Evolutionary conservation across 805 yeast species (phyloP).

Genomic region (Saccharomyces cerevisiae): DNA sequence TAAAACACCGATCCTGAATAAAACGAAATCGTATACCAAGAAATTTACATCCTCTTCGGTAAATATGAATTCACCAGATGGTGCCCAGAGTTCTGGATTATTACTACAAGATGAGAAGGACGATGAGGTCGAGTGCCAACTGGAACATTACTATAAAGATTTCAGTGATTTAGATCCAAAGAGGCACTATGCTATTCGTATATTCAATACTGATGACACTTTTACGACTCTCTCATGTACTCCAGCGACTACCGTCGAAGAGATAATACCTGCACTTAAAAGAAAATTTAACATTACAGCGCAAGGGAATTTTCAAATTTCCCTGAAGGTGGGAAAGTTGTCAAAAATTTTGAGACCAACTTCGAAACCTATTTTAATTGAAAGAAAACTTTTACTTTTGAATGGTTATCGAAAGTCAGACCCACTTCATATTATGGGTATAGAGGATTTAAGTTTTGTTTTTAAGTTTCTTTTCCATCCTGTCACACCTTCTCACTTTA

Average conservation of each 20-base stretch:
- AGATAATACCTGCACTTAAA: slow-evolving; percentile 60
- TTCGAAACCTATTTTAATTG: slow-evolving; percentile 73
- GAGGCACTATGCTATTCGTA: slow-evolving; percentile 43
- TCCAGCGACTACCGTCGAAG: slow-evolving; percentile 67
- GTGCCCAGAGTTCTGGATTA: not conserved
- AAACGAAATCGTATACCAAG: not conserved
- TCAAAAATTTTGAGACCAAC: slow-evolving; percentile 63
- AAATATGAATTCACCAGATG: not conserved
- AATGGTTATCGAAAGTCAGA: slow-evolving; percentile 80
- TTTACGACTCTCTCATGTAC: slow-evolving; percentile 74
- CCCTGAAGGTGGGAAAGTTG: slow-evolving; percentile 66
- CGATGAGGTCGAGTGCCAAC: slow-evolving; percentile 33
- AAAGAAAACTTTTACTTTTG: slow-evolving; percentile 58
- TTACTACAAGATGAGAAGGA: slow-evolving; percentile 24
- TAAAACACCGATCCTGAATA: not conserved
- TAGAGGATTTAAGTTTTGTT: slow-evolving; percentile 74
- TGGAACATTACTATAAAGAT: slow-evolving; percentile 32
- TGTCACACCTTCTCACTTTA: slow-evolving; percentile 49
- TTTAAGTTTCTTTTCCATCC: slow-evolving; percentile 72
- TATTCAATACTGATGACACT: slow-evolving; percentile 78
- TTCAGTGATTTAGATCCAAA: slow-evolving; percentile 28
- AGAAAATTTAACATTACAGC: slow-evolving; percentile 69
- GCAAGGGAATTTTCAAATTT: slow-evolving; percentile 65
- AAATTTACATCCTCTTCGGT: not conserved
- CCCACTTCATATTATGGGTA: slow-evolving; percentile 65